Evolutionary conservation across 257 asterid species (phyloP), one percentile per base, ranked within the genome.

Genomic region (Jasminum sambac): DNA sequence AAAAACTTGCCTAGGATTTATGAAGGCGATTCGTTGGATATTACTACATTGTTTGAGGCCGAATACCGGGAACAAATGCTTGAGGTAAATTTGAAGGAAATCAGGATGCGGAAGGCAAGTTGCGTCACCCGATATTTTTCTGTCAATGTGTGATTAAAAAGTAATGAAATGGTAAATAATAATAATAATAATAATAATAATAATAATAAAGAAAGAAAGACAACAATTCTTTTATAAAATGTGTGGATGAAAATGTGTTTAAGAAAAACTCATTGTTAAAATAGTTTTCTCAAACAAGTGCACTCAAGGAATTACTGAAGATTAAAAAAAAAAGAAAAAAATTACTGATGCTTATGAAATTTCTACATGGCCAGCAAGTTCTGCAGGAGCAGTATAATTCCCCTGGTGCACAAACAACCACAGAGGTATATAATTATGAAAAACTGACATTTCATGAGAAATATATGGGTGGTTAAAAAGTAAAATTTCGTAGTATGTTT

Each of bases 61-160:
- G 88, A 86, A 76, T 86, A 81, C 26, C 82, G 90, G 77, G 98
- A 94, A 66, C 95, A 86, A 71, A 58, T 89, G 50, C 87, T 94
- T 42, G 91, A 86, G 62, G 95, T 80, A 63, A 86, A 85, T n/a
- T 83, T 91, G 23, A 94, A 85, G 69, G 90, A 85, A 16, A 79
- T 88, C 66, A 83, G 84, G 78, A 52, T 81, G 5, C 89, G 89
- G 17, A 94, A 88, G 85, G 98, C 85, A 79, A 69, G 83, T 62
- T 17, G 46, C 24, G 5, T 61, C 50, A 12, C 42, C 25, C 23
- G 16, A 50, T 3, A 0, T 11, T 25, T 61, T 37, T 44, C 13
- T 43, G 17, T 10, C 8, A 13, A 1, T 4, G 17, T 48, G 24
- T n/a, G 16, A n/a, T n/a, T n/a, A n/a, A n/a, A n/a, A n/a, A n/a